These are phyloP conservation scores for Xylariaceae sp. DNA, from an alignment of 2,329 filamentous ascomycete genomes.

Conservation along the genomic window DNA sequence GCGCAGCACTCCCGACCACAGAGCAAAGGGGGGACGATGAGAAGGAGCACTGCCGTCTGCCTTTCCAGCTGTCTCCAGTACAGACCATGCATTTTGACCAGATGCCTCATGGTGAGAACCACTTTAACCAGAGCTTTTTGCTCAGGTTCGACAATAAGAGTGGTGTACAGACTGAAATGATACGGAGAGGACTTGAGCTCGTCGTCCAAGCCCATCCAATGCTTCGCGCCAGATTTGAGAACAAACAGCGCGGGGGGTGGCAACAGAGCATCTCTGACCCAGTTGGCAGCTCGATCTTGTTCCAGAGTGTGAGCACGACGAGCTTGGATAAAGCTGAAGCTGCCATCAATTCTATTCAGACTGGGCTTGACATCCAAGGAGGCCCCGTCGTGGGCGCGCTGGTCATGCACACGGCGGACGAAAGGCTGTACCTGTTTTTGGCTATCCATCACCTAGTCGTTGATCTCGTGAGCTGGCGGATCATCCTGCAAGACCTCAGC, in stretches of 20 bases:
- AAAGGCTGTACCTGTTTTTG: slow-evolving; percentile 1
- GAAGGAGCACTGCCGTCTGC: slow-evolving; percentile 5
- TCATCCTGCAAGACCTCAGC: slow-evolving; percentile 5
- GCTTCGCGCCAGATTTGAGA: slow-evolving; percentile 7
- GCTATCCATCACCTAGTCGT: slow-evolving; percentile 7
- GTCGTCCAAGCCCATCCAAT: slow-evolving; percentile 7
- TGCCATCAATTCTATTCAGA: slow-evolving; percentile 3
- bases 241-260: slow-evolving; percentile 1
- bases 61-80: slow-evolving; percentile 35
- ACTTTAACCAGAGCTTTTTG: slow-evolving; percentile 7
- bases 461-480: slow-evolving; percentile 6
- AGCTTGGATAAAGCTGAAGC: slow-evolving; percentile 1
- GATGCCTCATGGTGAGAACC: slow-evolving; percentile 26
- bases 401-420: background rate
- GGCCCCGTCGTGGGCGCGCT: slow-evolving; percentile 4
- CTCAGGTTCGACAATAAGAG: slow-evolving; percentile 1
- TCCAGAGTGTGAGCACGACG: background rate
- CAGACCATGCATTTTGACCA: slow-evolving; percentile 34
- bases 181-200: slow-evolving; percentile 2
- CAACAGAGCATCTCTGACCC: slow-evolving; percentile 2
- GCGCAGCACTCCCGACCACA: too few species aligned
- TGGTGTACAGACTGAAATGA: background rate
- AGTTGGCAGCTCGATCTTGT: background rate
- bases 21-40: slow-evolving; percentile 2
- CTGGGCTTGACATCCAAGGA: slow-evolving; percentile 3